These are phyloP conservation scores for Epichloe festucae DNA, from an alignment of 2,329 filamentous ascomycete genomes.

Conservation along the genomic window DNA sequence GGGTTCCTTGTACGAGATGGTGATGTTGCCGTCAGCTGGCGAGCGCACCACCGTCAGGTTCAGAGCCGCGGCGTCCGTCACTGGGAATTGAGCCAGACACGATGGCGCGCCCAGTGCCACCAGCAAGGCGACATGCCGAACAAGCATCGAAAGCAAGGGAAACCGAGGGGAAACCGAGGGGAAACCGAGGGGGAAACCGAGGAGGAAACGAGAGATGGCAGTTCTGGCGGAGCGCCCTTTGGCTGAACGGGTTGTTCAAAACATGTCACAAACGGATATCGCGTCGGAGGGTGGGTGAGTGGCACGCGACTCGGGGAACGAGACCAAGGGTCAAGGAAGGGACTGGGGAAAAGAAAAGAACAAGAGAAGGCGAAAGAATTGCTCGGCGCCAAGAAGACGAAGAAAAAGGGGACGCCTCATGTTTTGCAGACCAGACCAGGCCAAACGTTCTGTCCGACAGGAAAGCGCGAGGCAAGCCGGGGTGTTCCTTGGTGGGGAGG, in stretches of 20 bases:
- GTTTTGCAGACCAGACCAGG: neutral
- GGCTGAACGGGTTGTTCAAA: neutral
- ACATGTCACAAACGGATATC: conserved; percentile 2
- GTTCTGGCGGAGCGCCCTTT: neutral
- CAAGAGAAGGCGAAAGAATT: neutral
- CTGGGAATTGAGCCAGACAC: conserved; percentile 21
- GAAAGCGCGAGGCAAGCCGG: neutral
- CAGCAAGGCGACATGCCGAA: conserved; percentile 9
- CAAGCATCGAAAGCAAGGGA: conserved; percentile 5
- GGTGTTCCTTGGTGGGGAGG: neutral
- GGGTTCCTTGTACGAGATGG: conserved; percentile 53
- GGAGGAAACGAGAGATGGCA: neutral
- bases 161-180: neutral
- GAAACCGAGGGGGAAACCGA: neutral
- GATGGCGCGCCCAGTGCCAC: conserved; percentile 4
- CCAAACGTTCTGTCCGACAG: neutral
- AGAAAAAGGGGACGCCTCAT: too few species aligned
- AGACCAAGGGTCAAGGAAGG: too few species aligned
- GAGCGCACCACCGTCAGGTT: conserved; percentile 46
- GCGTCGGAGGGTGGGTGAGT: neutral
- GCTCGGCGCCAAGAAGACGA: neutral
- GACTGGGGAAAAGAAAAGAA: neutral
- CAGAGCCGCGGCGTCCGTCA: conserved; percentile 15
- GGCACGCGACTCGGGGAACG: neutral
- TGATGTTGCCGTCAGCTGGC: conserved; percentile 49